These are phyloP conservation scores for Neopestalotiopsis rosae DNA, from an alignment of 2,329 filamentous ascomycete species.

Conservation along the genomic window DNA sequence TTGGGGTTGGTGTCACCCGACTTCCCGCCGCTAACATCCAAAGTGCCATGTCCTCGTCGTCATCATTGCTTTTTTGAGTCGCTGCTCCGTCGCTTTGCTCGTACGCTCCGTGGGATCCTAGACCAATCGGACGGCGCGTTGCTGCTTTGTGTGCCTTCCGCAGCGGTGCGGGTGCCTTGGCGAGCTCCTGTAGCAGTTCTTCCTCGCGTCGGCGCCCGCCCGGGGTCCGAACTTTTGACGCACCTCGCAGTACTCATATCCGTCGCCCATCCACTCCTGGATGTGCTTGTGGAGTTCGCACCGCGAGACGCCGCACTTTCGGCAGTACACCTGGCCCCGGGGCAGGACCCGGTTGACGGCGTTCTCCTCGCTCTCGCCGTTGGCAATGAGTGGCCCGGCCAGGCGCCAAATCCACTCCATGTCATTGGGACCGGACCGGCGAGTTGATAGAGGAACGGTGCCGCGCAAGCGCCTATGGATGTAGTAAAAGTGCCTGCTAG, in stretches of 20 bases:
- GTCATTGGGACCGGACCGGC: slow-evolving; percentile 65
- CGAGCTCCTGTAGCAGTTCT: slow-evolving; percentile 64
- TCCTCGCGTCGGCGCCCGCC: slow-evolving; percentile 51
- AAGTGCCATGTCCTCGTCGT: not conserved
- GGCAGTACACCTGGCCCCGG: slow-evolving; percentile 65
- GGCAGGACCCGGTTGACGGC: slow-evolving; percentile 55
- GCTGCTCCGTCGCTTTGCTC: not conserved
- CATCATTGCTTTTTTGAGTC: not conserved
- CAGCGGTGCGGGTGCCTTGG: slow-evolving; percentile 64
- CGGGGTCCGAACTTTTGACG: slow-evolving; percentile 60
- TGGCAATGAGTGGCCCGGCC: slow-evolving; percentile 47
- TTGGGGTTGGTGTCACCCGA: not conserved
- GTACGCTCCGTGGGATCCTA: slow-evolving; percentile 21
- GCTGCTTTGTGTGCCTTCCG: slow-evolving; percentile 54
- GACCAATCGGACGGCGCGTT: slow-evolving; percentile 35
- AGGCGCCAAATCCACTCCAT: slow-evolving; percentile 69
- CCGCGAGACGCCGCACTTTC: slow-evolving; percentile 64
- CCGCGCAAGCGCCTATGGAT: slow-evolving; percentile 64
- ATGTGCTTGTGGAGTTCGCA: slow-evolving; percentile 70
- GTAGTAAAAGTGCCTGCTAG: slow-evolving; percentile 61
- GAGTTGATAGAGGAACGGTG: slow-evolving; percentile 59
- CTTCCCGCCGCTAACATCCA: not conserved
- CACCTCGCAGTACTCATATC: slow-evolving; percentile 65
- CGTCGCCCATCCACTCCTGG: slow-evolving; percentile 61
- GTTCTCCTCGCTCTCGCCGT: slow-evolving; percentile 21